phyloP scores from a whole-genome alignment of 148 eudicot genomes.

The Bassia scoparia region DNA sequence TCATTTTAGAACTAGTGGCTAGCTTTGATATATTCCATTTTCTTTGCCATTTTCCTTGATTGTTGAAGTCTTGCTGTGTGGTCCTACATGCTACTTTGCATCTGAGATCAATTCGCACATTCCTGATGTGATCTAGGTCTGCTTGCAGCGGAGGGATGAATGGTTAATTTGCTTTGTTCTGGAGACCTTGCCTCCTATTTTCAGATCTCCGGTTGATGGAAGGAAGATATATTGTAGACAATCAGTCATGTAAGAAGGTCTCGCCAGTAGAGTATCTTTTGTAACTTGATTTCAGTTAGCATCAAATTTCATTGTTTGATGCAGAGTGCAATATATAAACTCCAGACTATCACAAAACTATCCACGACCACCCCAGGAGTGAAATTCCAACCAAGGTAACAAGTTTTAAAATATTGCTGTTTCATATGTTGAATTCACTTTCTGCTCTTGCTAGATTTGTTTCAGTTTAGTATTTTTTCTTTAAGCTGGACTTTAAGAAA shows the following conservation, averaged over 20 bases:
- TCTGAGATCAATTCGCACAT: conserved; percentile 25
- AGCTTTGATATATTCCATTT: neutral
- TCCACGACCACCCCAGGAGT: conserved; percentile 79
- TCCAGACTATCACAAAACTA: conserved; percentile 78
- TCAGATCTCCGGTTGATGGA: conserved; percentile 75
- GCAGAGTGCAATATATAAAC: conserved; percentile 82
- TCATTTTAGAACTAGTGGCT: neutral
- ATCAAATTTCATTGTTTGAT: conserved; percentile 9
- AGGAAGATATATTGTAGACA: conserved; percentile 86
- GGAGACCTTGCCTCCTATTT: conserved; percentile 95
- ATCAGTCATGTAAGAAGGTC: conserved; percentile 70
- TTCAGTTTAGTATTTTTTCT: neutral
- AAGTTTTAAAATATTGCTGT: neutral
- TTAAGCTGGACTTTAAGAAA: neutral
- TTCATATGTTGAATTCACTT: neutral
- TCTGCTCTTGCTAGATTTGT: neutral
- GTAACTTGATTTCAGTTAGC: neutral
- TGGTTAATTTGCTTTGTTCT: conserved; percentile 81
- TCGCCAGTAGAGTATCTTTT: neutral
- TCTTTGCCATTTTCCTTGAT: neutral
- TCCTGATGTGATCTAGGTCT: conserved; percentile 42
- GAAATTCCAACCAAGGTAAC: conserved; percentile 63
- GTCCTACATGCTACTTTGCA: conserved; percentile 7
- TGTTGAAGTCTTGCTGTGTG: neutral
- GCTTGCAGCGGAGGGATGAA: conserved; percentile 94